These are phyloP conservation scores for Cryphonectria carpinicola DNA, from an alignment of 2,329 filamentous ascomycete genomes.

Conservation along the genomic window DNA sequence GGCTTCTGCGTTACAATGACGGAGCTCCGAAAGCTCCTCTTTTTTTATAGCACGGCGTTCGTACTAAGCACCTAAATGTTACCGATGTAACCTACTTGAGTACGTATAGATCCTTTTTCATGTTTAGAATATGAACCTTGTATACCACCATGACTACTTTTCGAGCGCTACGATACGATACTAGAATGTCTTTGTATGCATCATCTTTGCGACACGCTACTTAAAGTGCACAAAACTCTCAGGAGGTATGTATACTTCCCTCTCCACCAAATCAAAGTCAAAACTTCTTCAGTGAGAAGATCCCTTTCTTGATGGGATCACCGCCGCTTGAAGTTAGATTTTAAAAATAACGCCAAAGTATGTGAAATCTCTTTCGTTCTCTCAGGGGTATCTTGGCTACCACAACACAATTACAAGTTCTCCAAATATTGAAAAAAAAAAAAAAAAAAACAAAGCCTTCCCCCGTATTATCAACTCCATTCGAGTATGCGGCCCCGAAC, in stretches of 20 bases:
- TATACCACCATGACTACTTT: not conserved
- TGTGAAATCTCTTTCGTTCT: not conserved
- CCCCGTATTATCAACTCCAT: not conserved
- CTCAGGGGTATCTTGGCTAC: not conserved
- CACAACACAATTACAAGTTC: not conserved
- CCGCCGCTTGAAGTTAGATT: not conserved
- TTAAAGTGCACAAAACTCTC: no score
- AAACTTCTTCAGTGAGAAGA: not conserved
- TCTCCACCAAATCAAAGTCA: no score
- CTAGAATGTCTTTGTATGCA: not conserved
- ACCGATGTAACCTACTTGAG: not conserved
- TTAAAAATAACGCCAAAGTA: not conserved
- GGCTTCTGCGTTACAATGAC: not conserved
- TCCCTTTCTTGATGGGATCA: not conserved
- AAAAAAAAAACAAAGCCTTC: no score
- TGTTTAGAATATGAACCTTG: not conserved
- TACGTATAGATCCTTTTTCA: not conserved
- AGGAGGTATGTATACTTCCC: no score
- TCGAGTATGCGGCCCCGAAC: slow-evolving; percentile 19
- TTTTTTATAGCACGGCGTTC: not conserved
- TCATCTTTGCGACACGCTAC: not conserved
- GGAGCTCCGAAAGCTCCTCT: not conserved
- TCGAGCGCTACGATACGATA: not conserved
- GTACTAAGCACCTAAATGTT: not conserved
- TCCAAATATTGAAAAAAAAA: not conserved